Percentiles rank a stretch among this genome's conserved stretches.
Evolutionary conservation across 306 rosid genomes (phyloP).

Genomic region (Amphicarpaea edgeworthii): DNA sequence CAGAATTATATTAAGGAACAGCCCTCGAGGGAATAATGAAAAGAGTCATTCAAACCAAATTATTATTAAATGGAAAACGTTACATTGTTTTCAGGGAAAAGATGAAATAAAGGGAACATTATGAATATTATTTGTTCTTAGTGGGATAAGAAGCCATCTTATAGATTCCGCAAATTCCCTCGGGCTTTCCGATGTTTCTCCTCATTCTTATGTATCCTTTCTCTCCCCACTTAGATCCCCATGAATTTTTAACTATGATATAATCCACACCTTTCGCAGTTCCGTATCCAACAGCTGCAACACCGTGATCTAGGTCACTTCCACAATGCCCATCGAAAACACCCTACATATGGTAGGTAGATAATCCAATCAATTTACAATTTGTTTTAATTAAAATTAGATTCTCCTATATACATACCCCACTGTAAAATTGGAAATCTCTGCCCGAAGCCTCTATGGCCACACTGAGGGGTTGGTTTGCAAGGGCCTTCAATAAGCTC

Average conservation of each 20-base stretch:
- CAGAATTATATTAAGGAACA: no score
- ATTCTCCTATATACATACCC: conserved; percentile 53
- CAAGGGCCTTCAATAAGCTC: conserved; percentile 84
- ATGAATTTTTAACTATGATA: conserved; percentile 83
- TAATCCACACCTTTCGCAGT: conserved; percentile 77
- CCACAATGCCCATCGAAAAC: conserved; percentile 85
- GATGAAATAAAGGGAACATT: background rate
- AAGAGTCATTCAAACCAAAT: conserved; percentile 10
- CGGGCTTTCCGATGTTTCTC: conserved; percentile 74
- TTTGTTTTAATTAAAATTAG: background rate
- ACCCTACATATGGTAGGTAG: conserved; percentile 57
- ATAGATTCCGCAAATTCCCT: conserved; percentile 86
- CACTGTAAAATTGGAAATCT: conserved; percentile 93
- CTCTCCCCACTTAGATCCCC: conserved; percentile 98
- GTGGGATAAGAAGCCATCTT: conserved; percentile 94
- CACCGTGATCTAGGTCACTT: conserved; percentile 89
- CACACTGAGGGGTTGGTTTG: conserved; percentile 89
- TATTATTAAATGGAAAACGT: conserved; percentile 37
- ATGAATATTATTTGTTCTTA: conserved; percentile 55
- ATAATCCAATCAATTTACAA: background rate
- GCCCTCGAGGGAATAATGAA: background rate
- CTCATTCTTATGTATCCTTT: conserved; percentile 84
- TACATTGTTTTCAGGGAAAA: conserved; percentile 42
- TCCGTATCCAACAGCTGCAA: conserved; percentile 90
- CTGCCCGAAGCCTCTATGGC: conserved; percentile 88